Percentiles rank a stretch among this genome's conserved stretches.
phyloP scores from a whole-genome alignment of 768 basidiomycete genomes.

The Tricholoma flavovirens region DNA sequence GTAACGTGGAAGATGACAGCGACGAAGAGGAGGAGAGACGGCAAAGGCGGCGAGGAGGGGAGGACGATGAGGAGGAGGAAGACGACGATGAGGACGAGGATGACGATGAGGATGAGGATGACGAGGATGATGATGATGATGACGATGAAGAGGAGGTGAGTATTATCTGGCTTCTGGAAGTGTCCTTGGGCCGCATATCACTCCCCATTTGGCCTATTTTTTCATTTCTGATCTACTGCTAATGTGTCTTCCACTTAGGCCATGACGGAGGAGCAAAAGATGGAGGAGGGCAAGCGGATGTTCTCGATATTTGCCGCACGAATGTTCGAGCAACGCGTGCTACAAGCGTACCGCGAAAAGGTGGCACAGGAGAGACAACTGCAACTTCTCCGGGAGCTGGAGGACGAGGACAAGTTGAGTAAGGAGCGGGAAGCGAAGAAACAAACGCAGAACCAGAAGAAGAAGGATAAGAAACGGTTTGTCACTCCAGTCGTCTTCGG shows the following conservation, averaged over 20 bases:
- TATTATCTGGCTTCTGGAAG: conserved; percentile 3
- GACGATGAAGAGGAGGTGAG: conserved; percentile 54
- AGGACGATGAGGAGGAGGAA: conserved; percentile 55
- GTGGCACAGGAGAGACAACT: conserved; percentile 94
- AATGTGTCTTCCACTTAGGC: conserved; percentile 33
- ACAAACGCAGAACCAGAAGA: conserved; percentile 96
- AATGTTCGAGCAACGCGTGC: conserved; percentile 98
- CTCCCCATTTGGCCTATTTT: background rate
- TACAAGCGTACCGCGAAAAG: conserved; percentile 93
- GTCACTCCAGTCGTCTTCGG: conserved; percentile 15
- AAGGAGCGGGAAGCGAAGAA: conserved; percentile 92
- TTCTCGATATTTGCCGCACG: conserved; percentile 99
- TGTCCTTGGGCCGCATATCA: background rate
- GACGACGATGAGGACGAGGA: conserved; percentile 58
- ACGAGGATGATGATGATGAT: conserved; percentile 63
- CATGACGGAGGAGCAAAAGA: conserved; percentile 95
- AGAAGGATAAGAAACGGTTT: conserved; percentile 92
- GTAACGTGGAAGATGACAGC: conserved; percentile 41
- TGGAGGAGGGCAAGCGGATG: conserved; percentile 99
- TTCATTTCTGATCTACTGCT: background rate
- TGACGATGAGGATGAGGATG: conserved; percentile 57
- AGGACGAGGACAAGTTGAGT: conserved; percentile 86
- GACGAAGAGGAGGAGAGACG: conserved; percentile 33
- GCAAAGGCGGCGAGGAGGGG: conserved; percentile 31
- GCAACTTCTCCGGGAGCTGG: conserved; percentile 89